These are phyloP conservation scores for Neophaeococcomyces mojaviensis DNA, from an alignment of 2,329 filamentous ascomycete species.

Conservation along the genomic window DNA sequence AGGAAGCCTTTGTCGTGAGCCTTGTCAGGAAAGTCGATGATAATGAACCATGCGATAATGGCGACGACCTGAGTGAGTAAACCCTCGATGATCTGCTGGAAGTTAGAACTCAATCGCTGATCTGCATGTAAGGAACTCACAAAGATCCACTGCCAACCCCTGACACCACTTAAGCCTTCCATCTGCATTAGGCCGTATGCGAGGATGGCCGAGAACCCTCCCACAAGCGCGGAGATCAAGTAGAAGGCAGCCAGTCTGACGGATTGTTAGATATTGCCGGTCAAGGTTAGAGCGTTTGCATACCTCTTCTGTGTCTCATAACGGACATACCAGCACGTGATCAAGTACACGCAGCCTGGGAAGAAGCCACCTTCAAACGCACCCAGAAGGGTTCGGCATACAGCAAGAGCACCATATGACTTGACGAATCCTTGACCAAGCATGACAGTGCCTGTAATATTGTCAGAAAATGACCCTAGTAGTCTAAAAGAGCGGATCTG, in stretches of 20 bases:
- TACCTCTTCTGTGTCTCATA: conserved; percentile 33
- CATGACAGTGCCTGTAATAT: no score
- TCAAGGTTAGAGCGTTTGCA: no score
- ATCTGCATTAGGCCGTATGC: conserved; percentile 36
- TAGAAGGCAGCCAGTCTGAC: no score
- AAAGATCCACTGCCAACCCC: conserved; percentile 14
- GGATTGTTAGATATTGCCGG: no score
- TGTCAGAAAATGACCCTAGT: no score
- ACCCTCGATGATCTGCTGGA: conserved; percentile 22
- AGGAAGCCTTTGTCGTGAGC: conserved; percentile 9
- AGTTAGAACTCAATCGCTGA: no score
- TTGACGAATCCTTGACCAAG: no score
- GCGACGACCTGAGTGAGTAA: conserved; percentile 23
- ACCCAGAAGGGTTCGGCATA: conserved; percentile 50
- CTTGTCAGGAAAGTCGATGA: conserved; percentile 28
- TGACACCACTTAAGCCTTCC: conserved; percentile 12
- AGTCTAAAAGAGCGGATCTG: no score
- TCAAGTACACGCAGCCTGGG: conserved; percentile 59
- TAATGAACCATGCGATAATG: conserved; percentile 20
- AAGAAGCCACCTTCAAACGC: conserved; percentile 61
- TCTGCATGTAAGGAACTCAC: no score
- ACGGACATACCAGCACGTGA: conserved; percentile 30
- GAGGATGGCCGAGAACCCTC: conserved; percentile 42
- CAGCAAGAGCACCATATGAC: no score
- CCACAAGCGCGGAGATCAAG: conserved; percentile 40